Evolutionary conservation across 306 rosid species (phyloP), one percentile per base, ranked within the genome.

Genomic region (Medicago arabica): DNA sequence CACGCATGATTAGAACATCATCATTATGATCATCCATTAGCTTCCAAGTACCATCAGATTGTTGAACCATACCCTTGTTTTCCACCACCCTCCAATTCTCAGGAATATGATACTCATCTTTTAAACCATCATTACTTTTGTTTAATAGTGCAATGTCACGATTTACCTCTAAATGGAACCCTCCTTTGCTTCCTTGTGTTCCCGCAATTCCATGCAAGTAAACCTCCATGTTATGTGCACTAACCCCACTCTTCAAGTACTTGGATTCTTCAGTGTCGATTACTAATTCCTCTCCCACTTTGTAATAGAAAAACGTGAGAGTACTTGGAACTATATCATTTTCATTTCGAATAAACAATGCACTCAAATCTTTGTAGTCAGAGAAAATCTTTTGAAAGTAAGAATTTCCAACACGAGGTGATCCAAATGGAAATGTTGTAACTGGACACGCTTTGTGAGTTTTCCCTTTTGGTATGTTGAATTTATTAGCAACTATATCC

Each of bases 171-270:
- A 90, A 50, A 39, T 82, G 58, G 61, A 92, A 92, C 9, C 82
- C 92, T 28, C 88, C 86, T 28, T 34, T 17, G 1, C 19, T 43
- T 69, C 92, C 97, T 13, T 86, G 91, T 2, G 88, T 84, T 43
- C 98, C 97, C 2, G 97, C 98, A 21, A 90, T 74, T 15, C 94
- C 97, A 75, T 93, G 97, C 84, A 93, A 58, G 43, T 90, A 81
- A 43, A 49, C 90, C 75, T 90, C 93, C 88, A 93, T 28, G 69
- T 87, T 86, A 83, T 93, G 98, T 79, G 87, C 46, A 63, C 49
- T 79, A 14, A 13, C 9, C 18, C 67, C 25, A 18, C 78, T 79
- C 77, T 89, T 90, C 79, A 90, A 68, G 87, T 82, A 82, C 14
- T 49, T 41, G 0, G 96, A 93, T 47, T 90, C 79, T 1, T 23